These are phyloP conservation scores for Globisporangium middletonii DNA, from an alignment of 352 stramenopile species.

Conservation along the genomic window DNA sequence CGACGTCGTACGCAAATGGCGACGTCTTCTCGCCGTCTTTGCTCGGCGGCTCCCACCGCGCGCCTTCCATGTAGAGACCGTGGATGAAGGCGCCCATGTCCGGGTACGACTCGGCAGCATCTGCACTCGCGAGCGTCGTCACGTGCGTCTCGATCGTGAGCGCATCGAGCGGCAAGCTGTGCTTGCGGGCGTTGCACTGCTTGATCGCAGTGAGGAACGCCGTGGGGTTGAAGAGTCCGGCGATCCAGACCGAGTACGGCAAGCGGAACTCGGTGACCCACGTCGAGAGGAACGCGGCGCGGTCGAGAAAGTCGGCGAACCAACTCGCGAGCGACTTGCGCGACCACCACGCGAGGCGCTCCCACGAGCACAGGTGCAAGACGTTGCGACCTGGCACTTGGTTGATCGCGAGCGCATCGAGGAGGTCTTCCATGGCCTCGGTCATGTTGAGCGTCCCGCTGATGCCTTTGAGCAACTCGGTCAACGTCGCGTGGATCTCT, in stretches of 20 bases:
- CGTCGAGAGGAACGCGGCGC: conserved; percentile 46
- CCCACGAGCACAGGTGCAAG: conserved; percentile 71
- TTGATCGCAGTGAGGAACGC: conserved; percentile 86
- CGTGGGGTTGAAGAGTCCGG: conserved; percentile 74
- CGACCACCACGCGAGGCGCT: conserved; percentile 79
- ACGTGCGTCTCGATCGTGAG: conserved; percentile 95
- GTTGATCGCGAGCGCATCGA: conserved; percentile 52
- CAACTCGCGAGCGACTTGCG: conserved; percentile 72
- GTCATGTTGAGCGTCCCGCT: conserved; percentile 86
- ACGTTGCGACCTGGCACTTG: conserved; percentile 75
- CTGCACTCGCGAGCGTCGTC: conserved; percentile 59
- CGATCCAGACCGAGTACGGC: conserved; percentile 80
- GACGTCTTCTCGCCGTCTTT: conserved; percentile 81
- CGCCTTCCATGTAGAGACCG: conserved; percentile 93
- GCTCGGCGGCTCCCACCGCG: conserved; percentile 73
- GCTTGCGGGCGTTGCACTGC: conserved; percentile 79
- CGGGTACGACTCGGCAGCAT: conserved; percentile 60
- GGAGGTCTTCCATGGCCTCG: conserved; percentile 86
- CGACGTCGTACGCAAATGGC: conserved; percentile 75
- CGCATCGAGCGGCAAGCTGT: conserved; percentile 85
- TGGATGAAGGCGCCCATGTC: conserved; percentile 91
- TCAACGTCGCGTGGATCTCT: conserved; percentile 55
- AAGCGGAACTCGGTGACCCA: conserved; percentile 72
- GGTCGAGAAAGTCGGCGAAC: conserved; percentile 79
- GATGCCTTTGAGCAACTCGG: conserved; percentile 75